A percentile compares a stretch with the other conserved stretches of the same genome.
Evolutionary conservation across 768 basidiomycete genomes (phyloP).

Genomic region (Mycena chlorophos): DNA sequence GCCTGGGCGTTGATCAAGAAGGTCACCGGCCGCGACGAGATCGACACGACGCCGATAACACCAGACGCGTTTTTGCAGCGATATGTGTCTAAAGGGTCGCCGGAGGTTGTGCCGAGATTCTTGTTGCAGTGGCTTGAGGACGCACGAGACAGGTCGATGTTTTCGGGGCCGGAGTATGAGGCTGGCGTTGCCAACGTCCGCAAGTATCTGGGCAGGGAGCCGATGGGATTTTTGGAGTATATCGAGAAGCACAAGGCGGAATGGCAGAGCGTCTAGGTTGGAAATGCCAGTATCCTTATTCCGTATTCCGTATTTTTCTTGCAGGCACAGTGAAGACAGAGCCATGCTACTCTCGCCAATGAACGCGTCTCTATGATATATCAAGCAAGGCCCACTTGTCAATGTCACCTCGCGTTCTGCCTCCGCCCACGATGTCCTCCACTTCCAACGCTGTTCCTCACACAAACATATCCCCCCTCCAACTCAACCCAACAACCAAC

Average conservation of each 20-base stretch:
- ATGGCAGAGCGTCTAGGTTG: too few relatives aligned
- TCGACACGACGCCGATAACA: neutral
- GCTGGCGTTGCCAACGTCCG: neutral
- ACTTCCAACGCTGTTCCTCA: too few relatives aligned
- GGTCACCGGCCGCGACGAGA: neutral
- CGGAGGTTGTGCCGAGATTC: neutral
- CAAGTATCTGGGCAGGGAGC: neutral
- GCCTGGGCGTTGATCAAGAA: neutral
- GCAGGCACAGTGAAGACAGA: too few relatives aligned
- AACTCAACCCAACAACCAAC: conserved; percentile 35
- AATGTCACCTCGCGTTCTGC: too few relatives aligned
- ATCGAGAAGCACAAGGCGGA: neutral
- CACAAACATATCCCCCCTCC: too few relatives aligned
- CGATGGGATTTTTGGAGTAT: neutral
- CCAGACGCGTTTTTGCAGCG: neutral
- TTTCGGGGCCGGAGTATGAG: neutral
- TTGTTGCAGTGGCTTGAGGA: neutral
- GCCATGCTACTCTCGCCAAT: too few relatives aligned
- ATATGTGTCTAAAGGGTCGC: neutral
- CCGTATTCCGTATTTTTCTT: too few relatives aligned
- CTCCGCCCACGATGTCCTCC: too few relatives aligned
- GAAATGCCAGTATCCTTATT: too few relatives aligned
- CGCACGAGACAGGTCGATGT: neutral
- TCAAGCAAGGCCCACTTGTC: too few relatives aligned
- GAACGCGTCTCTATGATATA: too few relatives aligned